phyloP scores from a whole-genome alignment of 2,329 filamentous ascomycete species.

The Fusarium verrucosum region DNA sequence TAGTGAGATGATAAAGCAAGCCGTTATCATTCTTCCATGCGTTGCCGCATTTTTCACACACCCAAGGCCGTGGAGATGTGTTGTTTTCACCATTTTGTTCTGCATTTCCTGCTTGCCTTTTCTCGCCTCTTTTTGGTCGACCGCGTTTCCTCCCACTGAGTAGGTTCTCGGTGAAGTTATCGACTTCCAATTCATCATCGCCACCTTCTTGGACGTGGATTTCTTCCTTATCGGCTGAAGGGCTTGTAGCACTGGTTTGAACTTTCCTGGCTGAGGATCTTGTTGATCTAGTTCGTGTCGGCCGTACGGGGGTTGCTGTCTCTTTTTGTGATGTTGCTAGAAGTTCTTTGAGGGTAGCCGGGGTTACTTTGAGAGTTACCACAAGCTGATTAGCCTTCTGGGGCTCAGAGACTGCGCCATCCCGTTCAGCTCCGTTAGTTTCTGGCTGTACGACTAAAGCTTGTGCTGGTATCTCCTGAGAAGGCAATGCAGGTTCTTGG shows the following conservation, averaged over 20 bases:
- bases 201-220: neutral
- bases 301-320: constrained; percentile 15
- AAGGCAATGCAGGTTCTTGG: neutral
- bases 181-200: neutral
- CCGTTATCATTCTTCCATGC: constrained; percentile 68
- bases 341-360: constrained; percentile 8
- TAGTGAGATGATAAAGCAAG: constrained; percentile 66
- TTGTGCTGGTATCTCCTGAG: neutral
- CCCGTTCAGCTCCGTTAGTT: neutral
- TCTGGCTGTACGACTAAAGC: neutral
- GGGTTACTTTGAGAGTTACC: constrained; percentile 20
- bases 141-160: constrained; percentile 44
- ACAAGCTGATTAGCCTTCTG: constrained; percentile 1
- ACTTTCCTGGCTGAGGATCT: constrained; percentile 24
- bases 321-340: neutral
- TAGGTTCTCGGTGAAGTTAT: neutral
- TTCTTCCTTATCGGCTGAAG: neutral
- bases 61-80: constrained; percentile 48
- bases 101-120: constrained; percentile 15
- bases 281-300: constrained; percentile 13
- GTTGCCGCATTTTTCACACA: constrained; percentile 63
- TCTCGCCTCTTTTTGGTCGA: constrained; percentile 31
- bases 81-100: constrained; percentile 19
- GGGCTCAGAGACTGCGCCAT: neutral
- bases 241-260: neutral